Base-by-base conservation (phyloP, 345 rosid species). In the Salix arbutifolia region DNA sequence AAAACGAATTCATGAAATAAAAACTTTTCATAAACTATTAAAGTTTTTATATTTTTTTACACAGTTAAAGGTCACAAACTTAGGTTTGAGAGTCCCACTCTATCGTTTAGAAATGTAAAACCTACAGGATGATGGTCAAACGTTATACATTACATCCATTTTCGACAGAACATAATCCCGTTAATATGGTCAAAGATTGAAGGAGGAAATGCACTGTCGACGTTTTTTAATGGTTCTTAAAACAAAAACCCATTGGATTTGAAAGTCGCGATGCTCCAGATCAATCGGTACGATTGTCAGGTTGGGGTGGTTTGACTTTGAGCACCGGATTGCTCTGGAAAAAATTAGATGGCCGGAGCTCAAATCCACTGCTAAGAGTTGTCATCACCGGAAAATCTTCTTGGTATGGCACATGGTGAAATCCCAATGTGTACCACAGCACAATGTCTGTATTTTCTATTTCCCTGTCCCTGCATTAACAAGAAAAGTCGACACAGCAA, bases 341-440 rank as follows among this genome's bases (percentile, higher is more conserved):
- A 28, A 74, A 79, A 70, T 69, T 79, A 23, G 75, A 25, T 10
- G 78, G 82, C 12, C 75, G 69, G 65, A 79, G 74, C 74, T 69
- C 74, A 26, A 74, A 74, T 44, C 58, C 78, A 40, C 62, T 14
- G 40, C 62, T 73, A 69, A 80, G 13, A 6, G 84, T 80, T 25
- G 83, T 79, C 83, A 80, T 80, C 8, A 80, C 23, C 3, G 84
- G 84, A 56, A 78, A 85, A 70, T 83, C 79, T 73, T 81, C 83
- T 64, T 81, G 83, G 70, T 25, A 85, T 14, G 84, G 84, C 9
- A 73, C 70, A 35, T 81, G 86, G 60, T 81, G 86, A 60, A 81
- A 64, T 13, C 84, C 86, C 73, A 84, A 13, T 3, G 79, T 72
- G 72, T 81, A 81, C 83, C 87, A 81, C 28, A 74, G 3, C 12